Evolutionary conservation across 768 basidiomycete species (phyloP).

Genomic region (Hortiboletus campestris): DNA sequence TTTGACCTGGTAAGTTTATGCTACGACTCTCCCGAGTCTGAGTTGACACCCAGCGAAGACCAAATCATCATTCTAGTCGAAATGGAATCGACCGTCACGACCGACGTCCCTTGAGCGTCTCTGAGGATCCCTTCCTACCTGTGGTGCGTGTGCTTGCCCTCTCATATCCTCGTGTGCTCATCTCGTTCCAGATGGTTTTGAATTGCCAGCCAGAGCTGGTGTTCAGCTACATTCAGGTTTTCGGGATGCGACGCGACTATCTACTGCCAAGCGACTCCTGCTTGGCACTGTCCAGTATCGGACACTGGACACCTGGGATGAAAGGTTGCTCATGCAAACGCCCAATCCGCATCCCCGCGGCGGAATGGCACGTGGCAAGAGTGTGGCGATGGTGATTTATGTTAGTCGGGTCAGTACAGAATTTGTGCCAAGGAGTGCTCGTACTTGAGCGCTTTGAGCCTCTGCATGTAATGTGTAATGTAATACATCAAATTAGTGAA

Average conservation of each 20-base stretch:
- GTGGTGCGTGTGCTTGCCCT: not conserved
- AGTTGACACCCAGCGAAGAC: not conserved
- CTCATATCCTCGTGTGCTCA: not conserved
- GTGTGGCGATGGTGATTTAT: not conserved
- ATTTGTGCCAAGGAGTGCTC: not conserved
- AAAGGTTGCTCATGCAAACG: not conserved
- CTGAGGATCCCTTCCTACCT: not conserved
- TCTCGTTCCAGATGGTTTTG: not conserved
- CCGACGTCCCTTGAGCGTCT: conserved; percentile 1
- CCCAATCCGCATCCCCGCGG: too few species aligned
- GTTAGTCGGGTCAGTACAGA: not conserved
- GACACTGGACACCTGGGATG: too few species aligned
- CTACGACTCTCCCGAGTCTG: not conserved
- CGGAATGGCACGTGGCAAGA: not conserved
- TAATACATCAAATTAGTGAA: not conserved
- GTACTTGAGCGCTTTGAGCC: not conserved
- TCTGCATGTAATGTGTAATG: not conserved
- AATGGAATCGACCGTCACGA: not conserved
- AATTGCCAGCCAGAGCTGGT: conserved; percentile 15
- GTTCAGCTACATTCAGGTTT: conserved; percentile 1
- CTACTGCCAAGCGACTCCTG: not conserved
- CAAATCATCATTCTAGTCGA: not conserved
- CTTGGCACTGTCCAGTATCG: not conserved
- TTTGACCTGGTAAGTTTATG: not conserved
- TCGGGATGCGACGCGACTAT: not conserved